Evolutionary conservation across 2,329 filamentous ascomycete species (phyloP).

Genomic region (Pyricularia grisea): DNA sequence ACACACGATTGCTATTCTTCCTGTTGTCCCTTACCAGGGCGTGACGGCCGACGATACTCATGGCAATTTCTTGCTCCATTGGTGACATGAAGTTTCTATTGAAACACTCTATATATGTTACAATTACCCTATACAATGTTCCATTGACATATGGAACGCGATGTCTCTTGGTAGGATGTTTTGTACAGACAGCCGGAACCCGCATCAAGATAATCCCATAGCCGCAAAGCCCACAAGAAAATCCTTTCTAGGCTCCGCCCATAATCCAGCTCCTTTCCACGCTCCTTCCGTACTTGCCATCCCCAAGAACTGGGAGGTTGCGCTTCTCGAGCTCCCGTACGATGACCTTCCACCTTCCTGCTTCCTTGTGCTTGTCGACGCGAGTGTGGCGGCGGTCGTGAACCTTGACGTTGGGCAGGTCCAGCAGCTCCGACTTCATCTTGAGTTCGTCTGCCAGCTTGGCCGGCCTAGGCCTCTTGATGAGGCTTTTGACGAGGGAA

Average conservation of each 20-base stretch:
- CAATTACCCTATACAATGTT: background rate
- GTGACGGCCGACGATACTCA: background rate
- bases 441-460: slow-evolving; percentile 56
- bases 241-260: background rate
- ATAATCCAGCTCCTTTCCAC: slow-evolving; percentile 9
- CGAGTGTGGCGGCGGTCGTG: slow-evolving; percentile 55
- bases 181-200: background rate
- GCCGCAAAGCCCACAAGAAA: background rate
- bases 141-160: background rate
- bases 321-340: slow-evolving; percentile 20
- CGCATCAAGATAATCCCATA: background rate
- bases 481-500: slow-evolving; percentile 43
- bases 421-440: slow-evolving; percentile 32
- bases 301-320: slow-evolving; percentile 18
- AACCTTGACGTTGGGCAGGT: slow-evolving; percentile 62
- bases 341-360: slow-evolving; percentile 28
- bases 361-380: slow-evolving; percentile 58
- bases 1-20: background rate
- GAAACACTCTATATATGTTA: slow-evolving; percentile 1
- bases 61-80: background rate
- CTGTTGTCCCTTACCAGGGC: background rate
- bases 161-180: background rate
- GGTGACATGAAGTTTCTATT: background rate
- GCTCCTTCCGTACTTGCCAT: slow-evolving; percentile 11
- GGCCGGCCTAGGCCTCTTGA: slow-evolving; percentile 43